Evolutionary conservation across 768 basidiomycete genomes (phyloP), one percentile per base, ranked within the genome.

Genomic region (Ephemerocybe angulata): DNA sequence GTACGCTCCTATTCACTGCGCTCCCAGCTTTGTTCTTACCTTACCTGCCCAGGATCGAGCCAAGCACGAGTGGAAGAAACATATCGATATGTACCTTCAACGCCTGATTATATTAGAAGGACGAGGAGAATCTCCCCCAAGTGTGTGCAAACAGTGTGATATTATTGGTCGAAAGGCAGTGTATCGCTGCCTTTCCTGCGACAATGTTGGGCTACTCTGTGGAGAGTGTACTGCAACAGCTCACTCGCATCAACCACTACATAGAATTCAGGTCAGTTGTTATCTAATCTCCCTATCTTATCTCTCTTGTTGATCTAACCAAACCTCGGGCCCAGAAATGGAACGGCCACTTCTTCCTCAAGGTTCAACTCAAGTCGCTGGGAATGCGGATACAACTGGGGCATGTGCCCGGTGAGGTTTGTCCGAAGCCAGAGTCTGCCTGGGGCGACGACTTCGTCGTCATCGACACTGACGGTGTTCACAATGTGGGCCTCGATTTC

Each of bases 401-500:
- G 11, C 46, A 47, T n/a, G 13, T 21, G 15, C 13, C 25, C 17
- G 46, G 46, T 4, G 46, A 47, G 6, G 4, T 46, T 31, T 71
- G 72, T 50, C 24, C 25, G 0, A 55, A 47, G 44, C 61, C 65
- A 1, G n/a, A 53, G 4, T 10, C 2, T 3, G 37, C 56, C 2
- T 44, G 21, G 7, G 31, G 56, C 11, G 56, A 63, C 24, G 58
- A 66, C 25, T 71, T 74, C 52, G 27, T 62, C 0, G 55, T 74
- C 7, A 58, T 73, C 11, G 54, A 66, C 24, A 41, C 37, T 3
- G 65, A 67, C 53, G 62, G 65, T 0, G 56, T 74, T 25, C 71
- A 72, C 40, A 46, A 50, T 4, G 63, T 73, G 13, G 52, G 52
- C 0, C n/a, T 73, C 13, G 59, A 65, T 27, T 73, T 67, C 46